Evolutionary conservation across 2,329 filamentous ascomycete genomes (phyloP).

Genomic region (Cryphonectria parasitica): DNA sequence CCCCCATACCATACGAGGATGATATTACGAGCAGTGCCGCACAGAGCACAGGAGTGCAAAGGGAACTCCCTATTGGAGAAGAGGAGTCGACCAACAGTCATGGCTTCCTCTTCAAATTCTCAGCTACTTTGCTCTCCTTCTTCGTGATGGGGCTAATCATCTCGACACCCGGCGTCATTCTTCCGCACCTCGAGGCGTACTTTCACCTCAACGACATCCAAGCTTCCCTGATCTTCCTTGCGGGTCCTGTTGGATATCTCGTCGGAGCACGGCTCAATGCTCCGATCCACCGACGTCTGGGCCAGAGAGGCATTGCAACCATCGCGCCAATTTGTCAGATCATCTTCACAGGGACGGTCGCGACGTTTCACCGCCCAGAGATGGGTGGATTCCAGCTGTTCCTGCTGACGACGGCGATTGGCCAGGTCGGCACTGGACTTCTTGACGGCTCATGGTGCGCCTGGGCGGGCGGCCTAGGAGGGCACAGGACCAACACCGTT

Average conservation of each 20-base stretch:
- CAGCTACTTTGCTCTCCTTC: constrained; percentile 31
- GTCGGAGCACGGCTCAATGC: constrained; percentile 45
- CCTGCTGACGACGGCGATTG: constrained; percentile 38
- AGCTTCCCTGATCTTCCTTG: constrained; percentile 50
- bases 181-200: constrained; percentile 42
- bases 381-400: constrained; percentile 36
- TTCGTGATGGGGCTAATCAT: constrained; percentile 35
- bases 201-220: constrained; percentile 47
- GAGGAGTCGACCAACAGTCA: neutral
- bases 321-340: constrained; percentile 44
- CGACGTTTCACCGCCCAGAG: constrained; percentile 33
- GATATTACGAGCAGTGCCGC: neutral
- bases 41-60: neutral
- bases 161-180: constrained; percentile 38
- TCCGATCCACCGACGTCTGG: constrained; percentile 43
- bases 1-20: constrained; percentile 5
- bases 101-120: constrained; percentile 13
- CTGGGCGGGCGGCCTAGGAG: constrained; percentile 46
- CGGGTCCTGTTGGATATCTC: constrained; percentile 48
- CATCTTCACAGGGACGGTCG: constrained; percentile 36
- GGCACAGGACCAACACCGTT: constrained; percentile 41
- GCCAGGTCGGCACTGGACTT: constrained; percentile 44
- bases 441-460: constrained; percentile 50
- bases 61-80: neutral
- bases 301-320: constrained; percentile 48